These are phyloP conservation scores for Coniochaeta sp. DNA, from an alignment of 2,329 filamentous ascomycete genomes.

Conservation along the genomic window DNA sequence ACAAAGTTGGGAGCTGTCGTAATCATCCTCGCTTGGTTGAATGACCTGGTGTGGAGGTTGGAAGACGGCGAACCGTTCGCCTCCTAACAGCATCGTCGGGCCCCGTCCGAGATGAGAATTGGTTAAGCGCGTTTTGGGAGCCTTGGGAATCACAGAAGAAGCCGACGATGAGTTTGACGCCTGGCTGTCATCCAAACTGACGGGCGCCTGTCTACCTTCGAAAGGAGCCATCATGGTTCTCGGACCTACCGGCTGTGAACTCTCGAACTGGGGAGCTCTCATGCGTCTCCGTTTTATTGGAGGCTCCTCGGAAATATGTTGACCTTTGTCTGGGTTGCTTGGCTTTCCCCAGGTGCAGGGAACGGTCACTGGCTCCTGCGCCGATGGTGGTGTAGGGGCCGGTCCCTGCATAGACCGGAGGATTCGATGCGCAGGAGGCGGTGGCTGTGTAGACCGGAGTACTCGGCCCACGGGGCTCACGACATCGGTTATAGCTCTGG, in stretches of 20 bases:
- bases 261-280: constrained; percentile 6
- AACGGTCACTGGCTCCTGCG: constrained; percentile 14
- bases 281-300: constrained; percentile 9
- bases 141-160: not conserved
- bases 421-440: constrained; percentile 3
- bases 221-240: not conserved
- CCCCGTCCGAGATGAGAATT: not conserved
- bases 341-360: constrained; percentile 10
- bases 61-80: not conserved
- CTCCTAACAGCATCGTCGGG: not conserved
- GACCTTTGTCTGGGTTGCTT: constrained; percentile 1
- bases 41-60: not conserved
- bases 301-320: not conserved
- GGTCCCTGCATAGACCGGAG: constrained; percentile 1
- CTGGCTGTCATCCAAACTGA: not conserved
- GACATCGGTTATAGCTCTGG: constrained; percentile 10
- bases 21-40: not conserved
- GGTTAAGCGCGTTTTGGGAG: not conserved
- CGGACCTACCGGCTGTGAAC: not conserved
- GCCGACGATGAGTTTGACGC: not conserved
- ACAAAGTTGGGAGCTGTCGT: not conserved
- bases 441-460: not conserved
- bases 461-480: constrained; percentile 3
- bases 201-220: not conserved
- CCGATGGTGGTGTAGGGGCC: constrained; percentile 17